A percentile compares a stretch with the other conserved stretches of the same genome.
These are phyloP conservation scores for Chondrus crispus DNA, from an alignment of 23 red algal species.

Conservation along the genomic window DNA sequence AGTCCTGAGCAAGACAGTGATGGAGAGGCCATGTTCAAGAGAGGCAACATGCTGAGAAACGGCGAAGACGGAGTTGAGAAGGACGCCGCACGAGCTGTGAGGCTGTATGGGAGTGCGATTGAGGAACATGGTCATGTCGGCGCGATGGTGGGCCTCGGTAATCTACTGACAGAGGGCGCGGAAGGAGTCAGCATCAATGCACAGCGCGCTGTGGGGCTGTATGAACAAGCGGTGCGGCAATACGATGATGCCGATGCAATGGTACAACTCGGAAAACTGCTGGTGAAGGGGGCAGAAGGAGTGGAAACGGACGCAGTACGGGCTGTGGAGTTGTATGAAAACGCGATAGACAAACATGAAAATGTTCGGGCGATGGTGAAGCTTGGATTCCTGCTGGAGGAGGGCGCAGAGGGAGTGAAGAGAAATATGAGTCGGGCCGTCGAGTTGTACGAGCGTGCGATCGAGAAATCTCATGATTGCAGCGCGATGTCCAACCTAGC, in stretches of 20 bases:
- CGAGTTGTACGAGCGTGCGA: background rate
- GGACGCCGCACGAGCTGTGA: background rate
- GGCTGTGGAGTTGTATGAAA: conserved; percentile 13
- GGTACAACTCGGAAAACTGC: background rate
- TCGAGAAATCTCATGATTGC: background rate
- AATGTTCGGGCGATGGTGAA: background rate
- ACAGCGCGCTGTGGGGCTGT: background rate
- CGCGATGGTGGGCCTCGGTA: conserved; percentile 1
- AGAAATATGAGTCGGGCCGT: background rate
- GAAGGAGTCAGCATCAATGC: background rate
- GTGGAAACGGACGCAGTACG: conserved; percentile 2
- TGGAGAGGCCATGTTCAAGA: conserved; percentile 1
- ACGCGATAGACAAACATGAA: conserved; percentile 24
- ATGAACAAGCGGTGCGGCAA: conserved; percentile 14
- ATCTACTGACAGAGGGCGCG: conserved; percentile 12
- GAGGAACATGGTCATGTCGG: conserved; percentile 8
- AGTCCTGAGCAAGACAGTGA: too few species aligned
- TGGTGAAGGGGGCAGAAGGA: background rate
- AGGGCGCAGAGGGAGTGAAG: conserved; percentile 7
- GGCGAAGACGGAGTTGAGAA: background rate
- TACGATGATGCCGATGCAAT: conserved; percentile 7
- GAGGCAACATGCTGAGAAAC: conserved; percentile 3
- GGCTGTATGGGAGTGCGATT: background rate
- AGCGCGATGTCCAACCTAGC: conserved; percentile 11
- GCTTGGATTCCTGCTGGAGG: conserved; percentile 12